A percentile compares a stretch with the other conserved stretches of the same genome.
phyloP scores from a whole-genome alignment of 2,329 filamentous ascomycete species.

The Ophiostoma novo-ulmi region DNA sequence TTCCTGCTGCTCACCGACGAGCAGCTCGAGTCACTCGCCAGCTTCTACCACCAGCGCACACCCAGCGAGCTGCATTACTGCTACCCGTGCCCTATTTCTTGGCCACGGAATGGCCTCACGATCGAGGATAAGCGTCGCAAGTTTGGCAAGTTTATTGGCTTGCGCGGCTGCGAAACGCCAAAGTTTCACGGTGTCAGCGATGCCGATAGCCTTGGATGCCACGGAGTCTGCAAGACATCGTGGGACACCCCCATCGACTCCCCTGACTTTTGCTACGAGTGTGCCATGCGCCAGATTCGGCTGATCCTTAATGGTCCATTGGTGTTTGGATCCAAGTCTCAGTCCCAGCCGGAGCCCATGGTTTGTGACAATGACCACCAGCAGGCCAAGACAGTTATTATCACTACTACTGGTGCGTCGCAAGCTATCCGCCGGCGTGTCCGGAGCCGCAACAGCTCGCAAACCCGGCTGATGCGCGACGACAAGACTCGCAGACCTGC shows the following conservation, averaged over 20 bases:
- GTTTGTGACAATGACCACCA: not conserved
- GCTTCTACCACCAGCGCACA: conserved; percentile 67
- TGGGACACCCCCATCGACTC: not conserved
- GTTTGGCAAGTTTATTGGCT: conserved; percentile 68
- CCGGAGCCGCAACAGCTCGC: not conserved
- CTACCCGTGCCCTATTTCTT: conserved; percentile 66
- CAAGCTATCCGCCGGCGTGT: not conserved
- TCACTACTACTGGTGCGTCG: not conserved
- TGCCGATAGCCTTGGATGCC: not conserved
- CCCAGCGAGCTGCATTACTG: conserved; percentile 49
- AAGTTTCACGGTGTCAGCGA: not conserved
- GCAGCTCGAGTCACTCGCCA: conserved; percentile 64
- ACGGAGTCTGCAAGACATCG: not conserved
- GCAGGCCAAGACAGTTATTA: not conserved
- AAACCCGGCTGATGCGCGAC: not conserved
- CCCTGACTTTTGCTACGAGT: conserved; percentile 8
- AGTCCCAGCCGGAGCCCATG: not conserved
- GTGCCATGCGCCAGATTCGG: not conserved
- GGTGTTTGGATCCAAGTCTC: too few species aligned
- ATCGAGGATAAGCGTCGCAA: conserved; percentile 65
- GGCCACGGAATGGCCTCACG: conserved; percentile 46
- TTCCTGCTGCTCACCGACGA: conserved; percentile 69
- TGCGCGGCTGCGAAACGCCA: conserved; percentile 51
- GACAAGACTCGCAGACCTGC: not conserved
- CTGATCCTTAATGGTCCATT: not conserved